phyloP scores from a whole-genome alignment of 768 basidiomycete genomes.

The Russula earlei region DNA sequence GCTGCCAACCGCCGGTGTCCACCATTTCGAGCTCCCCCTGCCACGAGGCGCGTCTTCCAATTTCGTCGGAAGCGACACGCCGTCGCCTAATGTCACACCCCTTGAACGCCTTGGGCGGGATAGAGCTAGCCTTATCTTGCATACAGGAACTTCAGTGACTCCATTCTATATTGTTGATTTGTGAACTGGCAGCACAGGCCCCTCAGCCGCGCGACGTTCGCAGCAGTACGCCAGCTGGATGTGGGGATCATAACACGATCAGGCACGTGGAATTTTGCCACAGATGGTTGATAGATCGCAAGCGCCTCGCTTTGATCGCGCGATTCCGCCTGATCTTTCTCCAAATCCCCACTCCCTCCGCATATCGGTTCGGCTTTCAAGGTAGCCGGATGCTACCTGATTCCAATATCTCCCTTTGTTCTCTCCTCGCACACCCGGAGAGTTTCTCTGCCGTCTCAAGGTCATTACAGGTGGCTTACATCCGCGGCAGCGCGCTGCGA shows the following conservation, averaged over 20 bases:
- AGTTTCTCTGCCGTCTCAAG: not conserved
- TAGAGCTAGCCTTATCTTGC: too few species aligned
- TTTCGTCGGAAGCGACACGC: not conserved
- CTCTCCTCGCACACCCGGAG: not conserved
- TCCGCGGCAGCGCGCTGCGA: too few species aligned
- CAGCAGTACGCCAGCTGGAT: too few species aligned
- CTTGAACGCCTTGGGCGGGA: too few species aligned
- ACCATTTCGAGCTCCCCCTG: not conserved
- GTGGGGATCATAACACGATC: too few species aligned
- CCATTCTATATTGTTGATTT: too few species aligned
- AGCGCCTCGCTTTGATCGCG: not conserved
- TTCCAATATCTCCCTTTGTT: not conserved
- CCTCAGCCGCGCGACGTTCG: too few species aligned
- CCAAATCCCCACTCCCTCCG: not conserved
- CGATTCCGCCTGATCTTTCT: too few species aligned
- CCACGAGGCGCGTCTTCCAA: not conserved
- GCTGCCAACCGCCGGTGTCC: not conserved
- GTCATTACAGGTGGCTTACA: too few species aligned
- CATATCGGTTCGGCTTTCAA: not conserved
- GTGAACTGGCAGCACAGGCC: too few species aligned
- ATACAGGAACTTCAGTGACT: too few species aligned
- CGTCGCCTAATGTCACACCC: not conserved
- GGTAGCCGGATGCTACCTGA: not conserved
- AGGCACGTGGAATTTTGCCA: not conserved
- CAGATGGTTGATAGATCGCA: not conserved